A percentile compares a stretch with the other conserved stretches of the same genome.
Evolutionary conservation across 768 basidiomycete genomes (phyloP).

Genomic region (Serendipita vermifera): DNA sequence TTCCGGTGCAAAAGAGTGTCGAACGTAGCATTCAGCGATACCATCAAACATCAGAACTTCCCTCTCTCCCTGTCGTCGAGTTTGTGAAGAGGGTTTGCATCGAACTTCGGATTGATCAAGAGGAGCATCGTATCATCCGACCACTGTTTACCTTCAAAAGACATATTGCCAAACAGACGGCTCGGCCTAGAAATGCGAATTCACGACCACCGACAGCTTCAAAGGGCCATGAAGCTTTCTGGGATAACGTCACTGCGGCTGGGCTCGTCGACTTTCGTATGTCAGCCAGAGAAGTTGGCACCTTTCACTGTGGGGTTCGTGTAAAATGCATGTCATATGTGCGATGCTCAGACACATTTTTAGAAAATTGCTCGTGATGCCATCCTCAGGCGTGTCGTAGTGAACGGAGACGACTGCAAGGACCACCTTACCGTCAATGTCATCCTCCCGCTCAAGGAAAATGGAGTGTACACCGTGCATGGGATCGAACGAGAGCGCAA

Average conservation of each 20-base stretch:
- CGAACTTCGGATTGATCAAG: constrained; percentile 4
- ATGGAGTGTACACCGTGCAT: constrained; percentile 62
- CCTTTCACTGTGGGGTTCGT: background rate
- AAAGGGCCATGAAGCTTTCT: background rate
- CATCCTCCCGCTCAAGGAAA: constrained; percentile 48
- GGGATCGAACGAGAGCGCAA: constrained; percentile 40
- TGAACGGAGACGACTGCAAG: constrained; percentile 50
- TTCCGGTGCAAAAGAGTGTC: too few relatives aligned
- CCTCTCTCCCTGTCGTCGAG: background rate
- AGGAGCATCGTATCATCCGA: constrained; percentile 7
- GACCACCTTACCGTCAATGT: constrained; percentile 74
- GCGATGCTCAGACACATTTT: too few relatives aligned
- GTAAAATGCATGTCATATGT: too few relatives aligned
- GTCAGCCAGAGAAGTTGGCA: background rate
- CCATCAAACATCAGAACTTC: too few relatives aligned
- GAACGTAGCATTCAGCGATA: too few relatives aligned
- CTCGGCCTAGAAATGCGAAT: background rate
- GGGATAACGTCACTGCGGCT: background rate
- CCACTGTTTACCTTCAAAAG: background rate
- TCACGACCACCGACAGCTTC: background rate
- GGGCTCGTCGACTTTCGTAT: background rate
- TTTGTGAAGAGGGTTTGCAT: background rate
- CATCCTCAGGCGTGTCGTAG: constrained; percentile 38
- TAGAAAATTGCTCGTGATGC: constrained; percentile 3
- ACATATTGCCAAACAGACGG: background rate